A percentile compares a stretch with the other conserved stretches of the same genome.
Evolutionary conservation across 2,329 filamentous ascomycete genomes (phyloP).

Genomic region (Fusarium miscanthi): DNA sequence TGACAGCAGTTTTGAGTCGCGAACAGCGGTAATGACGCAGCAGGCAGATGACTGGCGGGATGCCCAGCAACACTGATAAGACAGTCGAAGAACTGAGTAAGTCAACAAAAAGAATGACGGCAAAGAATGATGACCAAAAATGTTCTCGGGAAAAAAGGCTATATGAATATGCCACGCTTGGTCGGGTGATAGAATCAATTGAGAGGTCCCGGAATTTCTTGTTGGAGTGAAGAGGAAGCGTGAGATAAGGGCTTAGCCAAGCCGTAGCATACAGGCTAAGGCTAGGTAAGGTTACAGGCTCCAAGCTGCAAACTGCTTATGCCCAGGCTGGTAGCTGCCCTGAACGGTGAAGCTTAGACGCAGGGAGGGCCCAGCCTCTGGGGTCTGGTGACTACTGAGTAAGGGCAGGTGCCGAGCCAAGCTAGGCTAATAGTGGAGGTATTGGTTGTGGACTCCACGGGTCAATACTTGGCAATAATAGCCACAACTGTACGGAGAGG

Average conservation of each 20-base stretch:
- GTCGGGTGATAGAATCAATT: constrained; percentile 40
- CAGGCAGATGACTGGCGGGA: neutral
- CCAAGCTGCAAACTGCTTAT: neutral
- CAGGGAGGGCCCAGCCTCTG: constrained; percentile 21
- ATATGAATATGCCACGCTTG: constrained; percentile 19
- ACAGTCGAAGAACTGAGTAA: constrained; percentile 6
- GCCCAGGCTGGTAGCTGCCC: constrained; percentile 19
- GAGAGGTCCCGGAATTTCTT: constrained; percentile 21
- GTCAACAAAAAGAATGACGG: constrained; percentile 31
- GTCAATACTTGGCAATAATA: neutral
- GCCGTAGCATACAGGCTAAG: neutral
- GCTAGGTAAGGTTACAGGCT: neutral
- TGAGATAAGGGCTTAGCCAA: constrained; percentile 39
- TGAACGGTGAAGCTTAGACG: constrained; percentile 32
- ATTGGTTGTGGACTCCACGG: neutral
- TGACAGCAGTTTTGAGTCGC: constrained; percentile 13
- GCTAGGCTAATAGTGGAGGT: constrained; percentile 38
- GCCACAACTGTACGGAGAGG: neutral
- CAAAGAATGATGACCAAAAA: constrained; percentile 23
- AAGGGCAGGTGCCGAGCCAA: constrained; percentile 35
- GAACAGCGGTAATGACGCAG: constrained; percentile 30
- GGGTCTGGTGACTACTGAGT: constrained; percentile 39
- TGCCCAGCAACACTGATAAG: constrained; percentile 18
- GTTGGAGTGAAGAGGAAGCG: constrained; percentile 23
- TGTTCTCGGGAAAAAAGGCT: constrained; percentile 22